Conservation (phyloP, 495 filamentous ascomycete species). For the Neurospora hispaniola region DNA sequence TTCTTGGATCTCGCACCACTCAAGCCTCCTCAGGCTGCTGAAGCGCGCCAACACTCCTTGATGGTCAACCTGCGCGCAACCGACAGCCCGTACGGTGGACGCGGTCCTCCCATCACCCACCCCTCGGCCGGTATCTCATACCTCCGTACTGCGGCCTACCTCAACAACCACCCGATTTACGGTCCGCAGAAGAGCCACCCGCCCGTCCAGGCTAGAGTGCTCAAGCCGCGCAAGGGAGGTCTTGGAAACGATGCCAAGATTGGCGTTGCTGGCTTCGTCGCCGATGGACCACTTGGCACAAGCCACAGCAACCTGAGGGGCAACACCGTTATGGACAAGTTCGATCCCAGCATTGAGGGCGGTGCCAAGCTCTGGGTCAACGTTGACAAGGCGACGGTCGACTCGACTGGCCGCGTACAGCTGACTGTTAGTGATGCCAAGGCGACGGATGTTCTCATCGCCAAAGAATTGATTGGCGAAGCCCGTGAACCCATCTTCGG, state of each 20-base stretch:
- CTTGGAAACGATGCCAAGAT: constrained; percentile 11
- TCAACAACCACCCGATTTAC: constrained; percentile 71
- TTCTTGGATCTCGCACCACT: constrained; percentile 48
- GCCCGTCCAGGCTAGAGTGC: constrained; percentile 58
- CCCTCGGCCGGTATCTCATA: constrained; percentile 88
- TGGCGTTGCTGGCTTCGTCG: constrained; percentile 42
- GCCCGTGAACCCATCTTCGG: constrained; percentile 15
- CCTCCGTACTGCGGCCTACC: constrained; percentile 54
- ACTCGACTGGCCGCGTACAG: constrained; percentile 48
- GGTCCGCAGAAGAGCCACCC: constrained; percentile 58
- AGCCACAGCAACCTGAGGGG: constrained; percentile 16
- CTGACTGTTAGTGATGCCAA: constrained; percentile 39
- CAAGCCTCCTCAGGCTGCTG: constrained; percentile 5
- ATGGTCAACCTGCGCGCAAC: constrained; percentile 9
- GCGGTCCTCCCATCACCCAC: constrained; percentile 72
- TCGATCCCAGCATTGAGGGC: constrained; percentile 51
- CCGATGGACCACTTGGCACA: constrained; percentile 18
- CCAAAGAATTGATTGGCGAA: constrained; percentile 35
- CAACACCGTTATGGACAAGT: constrained; percentile 27
- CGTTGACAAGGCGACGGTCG: constrained; percentile 43
- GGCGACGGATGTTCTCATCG: constrained; percentile 37
- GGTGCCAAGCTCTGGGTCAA: constrained; percentile 58
- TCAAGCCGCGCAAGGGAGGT: constrained; percentile 38
- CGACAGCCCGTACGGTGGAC: constrained; percentile 40
- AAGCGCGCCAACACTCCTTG: background rate